Evolutionary conservation across 2,329 filamentous ascomycete species (phyloP), one percentile per base, ranked within the genome.

Genomic region (Aspergillus sp.): DNA sequence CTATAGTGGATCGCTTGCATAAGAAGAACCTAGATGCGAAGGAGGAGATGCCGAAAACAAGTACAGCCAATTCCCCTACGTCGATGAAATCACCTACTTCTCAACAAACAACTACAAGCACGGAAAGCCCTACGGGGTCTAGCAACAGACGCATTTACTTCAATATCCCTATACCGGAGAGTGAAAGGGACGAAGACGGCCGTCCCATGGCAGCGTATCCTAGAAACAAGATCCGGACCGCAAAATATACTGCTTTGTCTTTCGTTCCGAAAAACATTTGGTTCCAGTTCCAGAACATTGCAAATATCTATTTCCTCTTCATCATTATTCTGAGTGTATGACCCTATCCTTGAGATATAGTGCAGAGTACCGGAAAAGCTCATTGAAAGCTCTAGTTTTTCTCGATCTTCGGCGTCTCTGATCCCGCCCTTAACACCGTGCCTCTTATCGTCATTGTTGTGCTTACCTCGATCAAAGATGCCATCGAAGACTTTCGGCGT

Each of bases 291-390:
- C 94, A 99, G 79, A 98, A 98, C 73, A 90, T 99, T 71, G 95
- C 95, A 73, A 99, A 99, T 77, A 89, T 98, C 57, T 99, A 98
- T 80, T 99, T 99, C 84, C 83, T 98, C 68, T 97, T 98, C 79
- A 85, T 94, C 70, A 93, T 97, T 74, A 96, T 99, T 73, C 85
- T 99, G 62, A 88, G 89, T 71, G 95, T 98, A 88, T 83, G 93
- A 58, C 47, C 55, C 38, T 47, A 41, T 56, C 49, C 11, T 49
- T 3, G 13, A 30, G 39, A 17, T 11, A 25, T 15, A n/a, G n/a
- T 2, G 21, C 10, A 42, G 17, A 27, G 17, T 15, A 39, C n/a
- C 19, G n/a, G 42, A 47, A 52, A 23, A 44, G 57, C 66, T 75
- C 68, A 75, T 63, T 21, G 49, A 58, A 19, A 13, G 32, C 15